These are phyloP conservation scores for Zygoascus bituminiphila DNA, from an alignment of 805 yeast species.

Conservation along the genomic window DNA sequence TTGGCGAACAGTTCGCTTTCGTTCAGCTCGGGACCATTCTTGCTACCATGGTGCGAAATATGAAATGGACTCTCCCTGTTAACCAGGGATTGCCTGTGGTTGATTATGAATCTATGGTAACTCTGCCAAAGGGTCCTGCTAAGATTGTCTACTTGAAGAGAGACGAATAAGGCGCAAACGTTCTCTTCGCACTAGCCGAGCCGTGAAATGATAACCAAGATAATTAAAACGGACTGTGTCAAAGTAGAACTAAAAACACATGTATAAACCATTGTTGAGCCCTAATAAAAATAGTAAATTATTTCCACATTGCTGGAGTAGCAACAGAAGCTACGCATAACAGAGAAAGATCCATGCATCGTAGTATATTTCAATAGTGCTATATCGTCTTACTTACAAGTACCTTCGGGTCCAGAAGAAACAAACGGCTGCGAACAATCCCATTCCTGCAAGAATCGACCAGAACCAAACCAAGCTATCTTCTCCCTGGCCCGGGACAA, in stretches of 20 bases:
- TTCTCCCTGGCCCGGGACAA: conserved; percentile 79
- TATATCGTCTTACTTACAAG: neutral
- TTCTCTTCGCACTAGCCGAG: no score
- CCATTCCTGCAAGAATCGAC: conserved; percentile 25
- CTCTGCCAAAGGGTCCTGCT: conserved; percentile 70
- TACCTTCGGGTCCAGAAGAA: neutral
- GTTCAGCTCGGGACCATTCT: conserved; percentile 84
- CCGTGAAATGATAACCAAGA: no score
- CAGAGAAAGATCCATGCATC: no score
- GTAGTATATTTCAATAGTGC: no score
- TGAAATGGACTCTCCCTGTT: conserved; percentile 64
- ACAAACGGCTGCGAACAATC: conserved; percentile 24
- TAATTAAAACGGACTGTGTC: no score
- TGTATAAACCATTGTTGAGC: neutral
- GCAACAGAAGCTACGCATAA: no score
- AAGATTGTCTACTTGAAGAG: conserved; percentile 24
- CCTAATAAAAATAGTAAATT: neutral
- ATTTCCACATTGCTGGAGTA: neutral
- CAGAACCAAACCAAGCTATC: conserved; percentile 63
- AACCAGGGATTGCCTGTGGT: conserved; percentile 41
- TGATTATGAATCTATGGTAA: conserved; percentile 87
- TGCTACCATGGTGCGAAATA: conserved; percentile 61
- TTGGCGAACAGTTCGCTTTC: conserved; percentile 97
- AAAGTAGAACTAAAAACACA: no score
- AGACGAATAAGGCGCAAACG: neutral